These are phyloP conservation scores for Xylaria sp. DNA, from an alignment of 2,329 filamentous ascomycete genomes.

Conservation along the genomic window DNA sequence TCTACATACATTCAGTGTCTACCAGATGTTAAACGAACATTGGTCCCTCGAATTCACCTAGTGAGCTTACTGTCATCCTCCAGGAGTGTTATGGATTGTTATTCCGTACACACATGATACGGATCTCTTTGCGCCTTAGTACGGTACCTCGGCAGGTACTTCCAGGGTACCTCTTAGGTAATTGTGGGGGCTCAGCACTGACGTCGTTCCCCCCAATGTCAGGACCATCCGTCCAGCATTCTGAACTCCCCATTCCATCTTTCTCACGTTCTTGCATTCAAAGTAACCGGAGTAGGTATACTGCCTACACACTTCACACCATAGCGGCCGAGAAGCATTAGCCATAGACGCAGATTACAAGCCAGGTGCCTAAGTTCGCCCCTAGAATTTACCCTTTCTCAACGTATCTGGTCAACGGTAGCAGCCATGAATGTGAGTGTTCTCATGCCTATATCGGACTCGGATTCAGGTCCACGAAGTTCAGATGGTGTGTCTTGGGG, in stretches of 20 bases:
- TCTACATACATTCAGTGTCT: no score
- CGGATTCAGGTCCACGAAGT: background rate
- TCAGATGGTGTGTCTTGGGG: background rate
- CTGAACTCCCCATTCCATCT: background rate
- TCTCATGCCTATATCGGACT: background rate
- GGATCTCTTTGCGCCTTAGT: no score
- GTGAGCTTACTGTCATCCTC: no score
- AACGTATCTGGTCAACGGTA: background rate
- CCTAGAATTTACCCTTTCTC: background rate
- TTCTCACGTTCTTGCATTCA: background rate
- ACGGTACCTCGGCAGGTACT: no score
- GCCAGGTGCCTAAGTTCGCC: background rate
- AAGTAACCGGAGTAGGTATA: background rate
- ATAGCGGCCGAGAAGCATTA: background rate
- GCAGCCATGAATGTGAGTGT: slow-evolving; percentile 17
- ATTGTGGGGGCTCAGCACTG: background rate
- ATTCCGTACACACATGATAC: no score
- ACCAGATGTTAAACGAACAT: no score
- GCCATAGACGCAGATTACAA: background rate
- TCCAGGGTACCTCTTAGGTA: background rate
- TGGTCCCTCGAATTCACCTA: no score
- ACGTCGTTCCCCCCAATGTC: background rate
- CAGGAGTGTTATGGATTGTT: no score
- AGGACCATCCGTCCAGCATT: background rate
- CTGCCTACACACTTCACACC: background rate